A percentile compares a stretch with the other conserved stretches of the same genome.
phyloP scores from a whole-genome alignment of 2,329 filamentous ascomycete genomes.

The Pezicula radicicola region DNA sequence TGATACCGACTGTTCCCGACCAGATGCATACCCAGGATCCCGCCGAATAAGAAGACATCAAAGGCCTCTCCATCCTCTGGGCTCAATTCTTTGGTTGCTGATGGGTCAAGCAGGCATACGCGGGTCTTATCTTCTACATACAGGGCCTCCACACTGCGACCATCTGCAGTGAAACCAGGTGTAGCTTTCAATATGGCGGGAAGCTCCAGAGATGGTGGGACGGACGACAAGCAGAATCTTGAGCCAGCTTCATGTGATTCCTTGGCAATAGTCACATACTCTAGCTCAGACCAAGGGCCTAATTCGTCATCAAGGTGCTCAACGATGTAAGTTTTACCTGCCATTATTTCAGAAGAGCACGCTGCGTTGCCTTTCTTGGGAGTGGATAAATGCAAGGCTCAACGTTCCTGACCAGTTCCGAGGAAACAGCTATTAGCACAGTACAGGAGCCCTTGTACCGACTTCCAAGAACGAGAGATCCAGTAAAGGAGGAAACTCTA shows the following conservation, averaged over 20 bases:
- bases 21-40: conserved; percentile 72
- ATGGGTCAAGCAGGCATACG: conserved; percentile 87
- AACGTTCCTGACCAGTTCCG: too few relatives aligned
- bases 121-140: conserved; percentile 69
- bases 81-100: conserved; percentile 74
- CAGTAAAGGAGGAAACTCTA: conserved; percentile 1
- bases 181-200: conserved; percentile 52
- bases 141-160: conserved; percentile 76
- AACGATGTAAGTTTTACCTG: conserved; percentile 79
- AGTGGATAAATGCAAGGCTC: too few relatives aligned
- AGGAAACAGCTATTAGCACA: too few relatives aligned
- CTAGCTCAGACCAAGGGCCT: conserved; percentile 88
- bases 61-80: conserved; percentile 82
- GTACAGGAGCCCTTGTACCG: too few relatives aligned
- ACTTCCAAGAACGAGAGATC: too few relatives aligned
- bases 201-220: conserved; percentile 67
- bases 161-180: conserved; percentile 68
- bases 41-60: conserved; percentile 91
- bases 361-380: too few relatives aligned
- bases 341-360: conserved; percentile 28
- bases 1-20: background rate
- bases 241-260: conserved; percentile 69
- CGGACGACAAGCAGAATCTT: conserved; percentile 78
- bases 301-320: conserved; percentile 96
- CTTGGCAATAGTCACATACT: conserved; percentile 83